These are phyloP conservation scores for Vanderwaltozyma tropicalis DNA, from an alignment of 805 yeast species.

Conservation along the genomic window DNA sequence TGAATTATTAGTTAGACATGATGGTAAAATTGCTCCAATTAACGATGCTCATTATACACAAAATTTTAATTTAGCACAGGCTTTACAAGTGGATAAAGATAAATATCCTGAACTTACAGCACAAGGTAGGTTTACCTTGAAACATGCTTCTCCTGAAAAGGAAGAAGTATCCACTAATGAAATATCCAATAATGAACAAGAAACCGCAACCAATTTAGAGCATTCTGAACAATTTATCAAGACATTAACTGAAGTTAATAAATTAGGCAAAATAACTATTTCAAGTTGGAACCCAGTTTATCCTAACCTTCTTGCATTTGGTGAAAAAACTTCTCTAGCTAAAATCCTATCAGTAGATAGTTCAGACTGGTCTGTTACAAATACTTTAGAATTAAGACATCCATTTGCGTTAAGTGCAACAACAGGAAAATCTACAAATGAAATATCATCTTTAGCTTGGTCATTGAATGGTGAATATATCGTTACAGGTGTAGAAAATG, in stretches of 20 bases:
- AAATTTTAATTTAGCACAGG: slow-evolving; percentile 44
- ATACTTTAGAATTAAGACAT: slow-evolving; percentile 25
- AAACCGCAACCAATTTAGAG: slow-evolving; percentile 4
- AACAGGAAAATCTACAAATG: slow-evolving; percentile 13
- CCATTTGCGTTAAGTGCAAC: slow-evolving; percentile 23
- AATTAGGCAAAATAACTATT: slow-evolving; percentile 34
- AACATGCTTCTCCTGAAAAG: slow-evolving; percentile 6
- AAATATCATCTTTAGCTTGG: slow-evolving; percentile 42
- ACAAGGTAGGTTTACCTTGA: slow-evolving; percentile 28
- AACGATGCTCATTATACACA: slow-evolving; percentile 18
- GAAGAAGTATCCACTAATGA: slow-evolving; percentile 4
- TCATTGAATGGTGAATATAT: slow-evolving; percentile 52
- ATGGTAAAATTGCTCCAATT: slow-evolving; percentile 16
- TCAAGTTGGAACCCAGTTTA: slow-evolving; percentile 49
- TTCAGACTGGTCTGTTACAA: slow-evolving; percentile 6
- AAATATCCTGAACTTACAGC: slow-evolving; percentile 23
- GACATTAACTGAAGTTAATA: slow-evolving; percentile 31
- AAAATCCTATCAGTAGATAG: slow-evolving; percentile 32
- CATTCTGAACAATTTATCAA: slow-evolving; percentile 22
- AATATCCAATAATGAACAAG: not conserved
- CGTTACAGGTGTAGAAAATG: slow-evolving; percentile 55
- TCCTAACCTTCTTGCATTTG: slow-evolving; percentile 41
- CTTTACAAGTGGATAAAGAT: slow-evolving; percentile 36
- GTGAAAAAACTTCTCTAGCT: slow-evolving; percentile 40
- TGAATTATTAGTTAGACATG: slow-evolving; percentile 41